Evolutionary conservation across 139 green algal genomes (phyloP), one percentile per base, ranked within the genome.

Genomic region (Axilococcus clingmanii): DNA sequence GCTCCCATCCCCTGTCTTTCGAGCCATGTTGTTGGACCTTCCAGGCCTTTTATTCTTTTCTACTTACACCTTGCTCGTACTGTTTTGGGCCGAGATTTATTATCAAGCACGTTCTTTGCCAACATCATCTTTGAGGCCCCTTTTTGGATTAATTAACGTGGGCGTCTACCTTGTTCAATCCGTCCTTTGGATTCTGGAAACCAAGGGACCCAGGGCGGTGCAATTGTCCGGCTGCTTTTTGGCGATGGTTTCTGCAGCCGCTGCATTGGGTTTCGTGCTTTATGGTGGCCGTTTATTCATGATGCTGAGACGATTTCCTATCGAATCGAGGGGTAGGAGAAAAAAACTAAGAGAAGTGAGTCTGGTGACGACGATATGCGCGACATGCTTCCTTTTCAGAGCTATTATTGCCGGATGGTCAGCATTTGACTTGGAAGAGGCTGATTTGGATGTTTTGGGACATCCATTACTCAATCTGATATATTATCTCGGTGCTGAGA

Each of bases 21-120:
- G 72, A 37, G 57, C 78, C 1, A 52, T 94, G 32, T 70, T 96
- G 7, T 70, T 95, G 7, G 91, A 97, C 64, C 55, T 94, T 20
- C 81, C 82, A 48, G 80, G 89, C 32, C 73, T 97, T 43, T 69
- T 98, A 20, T 98, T 96, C 72, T 97, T 97, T 72, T 91, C 84
- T 17, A 97, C 91, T 7, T 98, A 96, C 80, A 97, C 89, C 0
- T 72, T 97, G 40, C 76, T 98, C 33, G 84, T 98, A 34, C 78
- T 98, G 19, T 99, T 99, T 54, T 99, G 88, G 88, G 90, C 89
- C 14, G 91, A 99, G 64, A 99, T 99, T 36, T 99, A 96, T 63
- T 87, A 96, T 53, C 91, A 99, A 57, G 91, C 88, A 0, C 72
- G 81, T 31, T 83, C 63, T 51, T 74, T 92, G 61, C 80, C 91